phyloP scores from a whole-genome alignment of 306 rosid genomes.

The Abrus pulchellus region DNA sequence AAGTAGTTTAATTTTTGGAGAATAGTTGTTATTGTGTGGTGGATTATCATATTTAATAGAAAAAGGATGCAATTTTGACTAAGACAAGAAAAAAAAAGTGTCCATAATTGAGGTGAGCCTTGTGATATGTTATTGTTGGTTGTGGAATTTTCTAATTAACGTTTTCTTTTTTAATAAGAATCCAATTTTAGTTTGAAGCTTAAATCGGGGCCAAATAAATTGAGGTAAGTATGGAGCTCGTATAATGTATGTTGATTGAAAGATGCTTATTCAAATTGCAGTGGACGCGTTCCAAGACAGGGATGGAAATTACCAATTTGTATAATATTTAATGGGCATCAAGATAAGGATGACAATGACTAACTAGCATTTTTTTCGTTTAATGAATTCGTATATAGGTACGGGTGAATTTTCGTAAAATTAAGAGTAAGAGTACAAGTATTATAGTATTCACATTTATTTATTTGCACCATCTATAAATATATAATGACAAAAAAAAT shows the following conservation, averaged over 20 bases:
- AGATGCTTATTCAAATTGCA: conserved; percentile 10
- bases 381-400: too few relatives aligned
- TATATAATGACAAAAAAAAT: too few relatives aligned
- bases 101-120: not conserved
- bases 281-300: not conserved
- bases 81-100: not conserved
- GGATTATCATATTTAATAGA: not conserved
- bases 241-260: not conserved
- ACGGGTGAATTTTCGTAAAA: too few relatives aligned
- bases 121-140: not conserved
- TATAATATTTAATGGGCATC: too few relatives aligned
- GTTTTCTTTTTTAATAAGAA: too few relatives aligned
- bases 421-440: too few relatives aligned
- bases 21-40: not conserved
- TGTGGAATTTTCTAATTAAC: not conserved
- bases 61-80: too few relatives aligned
- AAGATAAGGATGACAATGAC: too few relatives aligned
- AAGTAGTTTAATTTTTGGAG: not conserved
- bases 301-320: too few relatives aligned
- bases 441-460: too few relatives aligned
- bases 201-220: not conserved
- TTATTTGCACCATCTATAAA: too few relatives aligned
- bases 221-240: not conserved
- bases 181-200: not conserved
- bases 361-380: too few relatives aligned